Percentiles rank a stretch among this genome's conserved stretches.
These are phyloP conservation scores for Chalaropsis ovoidea DNA, from an alignment of 2,329 filamentous ascomycete species.

Conservation along the genomic window DNA sequence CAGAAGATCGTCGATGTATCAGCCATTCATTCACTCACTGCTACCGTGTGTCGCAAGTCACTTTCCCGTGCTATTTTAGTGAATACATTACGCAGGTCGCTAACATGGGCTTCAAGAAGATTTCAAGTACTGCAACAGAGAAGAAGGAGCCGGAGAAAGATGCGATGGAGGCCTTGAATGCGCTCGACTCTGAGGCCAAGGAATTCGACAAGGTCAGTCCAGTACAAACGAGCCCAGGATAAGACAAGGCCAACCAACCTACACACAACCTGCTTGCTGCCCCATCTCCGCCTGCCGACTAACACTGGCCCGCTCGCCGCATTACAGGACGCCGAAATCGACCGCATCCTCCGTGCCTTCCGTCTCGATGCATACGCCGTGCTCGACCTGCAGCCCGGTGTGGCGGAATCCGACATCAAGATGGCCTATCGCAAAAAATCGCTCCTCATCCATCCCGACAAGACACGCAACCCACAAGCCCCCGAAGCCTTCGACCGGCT, in stretches of 20 bases:
- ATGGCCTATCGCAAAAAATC: constrained; percentile 90
- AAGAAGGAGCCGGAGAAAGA: constrained; percentile 44
- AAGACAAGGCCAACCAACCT: neutral
- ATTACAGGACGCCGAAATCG: constrained; percentile 78
- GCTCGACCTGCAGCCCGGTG: constrained; percentile 87
- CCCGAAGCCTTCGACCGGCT: constrained; percentile 94
- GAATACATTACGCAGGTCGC: constrained; percentile 2
- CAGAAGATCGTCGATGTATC: neutral
- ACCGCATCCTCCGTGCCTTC: constrained; percentile 86
- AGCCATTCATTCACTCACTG: neutral
- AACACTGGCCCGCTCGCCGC: neutral
- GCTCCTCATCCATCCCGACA: constrained; percentile 97
- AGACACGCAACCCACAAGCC: constrained; percentile 80
- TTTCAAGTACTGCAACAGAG: constrained; percentile 32
- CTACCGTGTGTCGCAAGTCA: neutral
- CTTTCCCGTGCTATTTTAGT: neutral
- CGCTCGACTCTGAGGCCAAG: constrained; percentile 73
- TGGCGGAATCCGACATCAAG: constrained; percentile 94
- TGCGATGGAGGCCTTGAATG: constrained; percentile 57
- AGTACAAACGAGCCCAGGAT: neutral
- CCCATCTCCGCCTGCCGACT: neutral
- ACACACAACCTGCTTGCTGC: too few species aligned
- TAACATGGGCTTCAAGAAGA: constrained; percentile 26
- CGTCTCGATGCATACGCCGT: constrained; percentile 74
- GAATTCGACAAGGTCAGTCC: constrained; percentile 71